Conservation (phyloP, 768 basidiomycete genomes). For the Pisolithus tinctorius region DNA sequence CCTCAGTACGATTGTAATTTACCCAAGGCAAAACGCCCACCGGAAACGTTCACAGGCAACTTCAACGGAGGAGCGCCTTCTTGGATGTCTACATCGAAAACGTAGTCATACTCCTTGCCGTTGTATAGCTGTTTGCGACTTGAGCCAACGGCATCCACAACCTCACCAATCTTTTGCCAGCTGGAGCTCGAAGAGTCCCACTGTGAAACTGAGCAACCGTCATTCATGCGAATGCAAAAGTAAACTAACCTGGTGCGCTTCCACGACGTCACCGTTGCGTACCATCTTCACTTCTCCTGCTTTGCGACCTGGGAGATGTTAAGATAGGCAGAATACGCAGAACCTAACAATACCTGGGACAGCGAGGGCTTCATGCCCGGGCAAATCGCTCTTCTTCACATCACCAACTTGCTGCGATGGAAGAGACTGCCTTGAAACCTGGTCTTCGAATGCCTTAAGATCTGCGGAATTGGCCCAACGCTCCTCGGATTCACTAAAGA, state of each 20-base stretch:
- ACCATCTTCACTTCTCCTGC: conserved; percentile 93
- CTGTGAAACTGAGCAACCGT: conserved; percentile 33
- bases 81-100: conserved; percentile 96
- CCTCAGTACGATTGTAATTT: background rate
- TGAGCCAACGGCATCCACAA: conserved; percentile 89
- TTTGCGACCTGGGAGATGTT: conserved; percentile 61
- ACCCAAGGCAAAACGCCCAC: conserved; percentile 33
- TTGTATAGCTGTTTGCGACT: conserved; percentile 87
- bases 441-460: conserved; percentile 63
- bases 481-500: conserved; percentile 72
- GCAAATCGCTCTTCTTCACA: conserved; percentile 86
- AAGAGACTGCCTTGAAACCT: conserved; percentile 71
- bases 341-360: conserved; percentile 46
- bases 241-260: conserved; percentile 76
- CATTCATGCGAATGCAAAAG: background rate
- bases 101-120: conserved; percentile 96
- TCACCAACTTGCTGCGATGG: conserved; percentile 87
- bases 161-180: conserved; percentile 95
- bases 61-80: conserved; percentile 91
- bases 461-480: conserved; percentile 66
- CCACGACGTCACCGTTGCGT: conserved; percentile 69
- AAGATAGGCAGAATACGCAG: background rate
- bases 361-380: conserved; percentile 74
- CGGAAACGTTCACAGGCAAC: conserved; percentile 85
- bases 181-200: conserved; percentile 65